Base-by-base conservation (phyloP, 495 filamentous ascomycete genomes). In the Chaetomium tenue region DNA sequence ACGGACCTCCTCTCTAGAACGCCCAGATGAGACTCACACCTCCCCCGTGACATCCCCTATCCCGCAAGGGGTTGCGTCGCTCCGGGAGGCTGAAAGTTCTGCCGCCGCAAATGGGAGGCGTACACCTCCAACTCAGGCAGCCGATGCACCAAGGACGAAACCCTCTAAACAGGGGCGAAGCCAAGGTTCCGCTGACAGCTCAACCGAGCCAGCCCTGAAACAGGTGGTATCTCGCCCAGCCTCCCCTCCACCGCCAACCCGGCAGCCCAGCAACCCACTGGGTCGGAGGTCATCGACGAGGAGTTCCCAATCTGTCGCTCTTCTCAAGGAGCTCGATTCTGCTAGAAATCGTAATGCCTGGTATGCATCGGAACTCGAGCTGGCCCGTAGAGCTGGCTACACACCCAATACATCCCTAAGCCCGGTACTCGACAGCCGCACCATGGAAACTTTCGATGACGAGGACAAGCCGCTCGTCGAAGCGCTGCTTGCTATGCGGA, bases 381-480 rank as follows among this genome's bases (percentile, higher is more conserved):
- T 98, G 61, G 94, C 94, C 4, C 86, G 88, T 53, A 93, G 95
- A 75, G 87, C 89, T 12, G 94, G 94, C 9, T 98, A 97, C 71
- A 81, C 84, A 11, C 86, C 90, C 16, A 91, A 86, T 68, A 74
- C 88, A 1, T 87, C 90, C 15, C 83, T 86, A 52, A 91, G 82
- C 69, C 88, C 91, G 26, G 81, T 85, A 1, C 78, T 97, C 48
- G 93, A 98, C 63, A 87, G 90, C 62, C 85, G 87, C 56, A 83
- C 83, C 9, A 82, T 85, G 5, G 91, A 96, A 61, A 85, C 86
- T 0, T 89, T 98, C 69, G 86, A 86, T 55, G 93, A 98, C 52
- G 91, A 97, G 48, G 95, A 98, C 63, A 88, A 90, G 61, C 92
- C 93, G 15, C 78, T 99, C 25, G 85, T 99, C 23, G 94, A 99